These are phyloP conservation scores for Spergularia azorica DNA, from an alignment of 179 eudicot species.

Conservation along the genomic window DNA sequence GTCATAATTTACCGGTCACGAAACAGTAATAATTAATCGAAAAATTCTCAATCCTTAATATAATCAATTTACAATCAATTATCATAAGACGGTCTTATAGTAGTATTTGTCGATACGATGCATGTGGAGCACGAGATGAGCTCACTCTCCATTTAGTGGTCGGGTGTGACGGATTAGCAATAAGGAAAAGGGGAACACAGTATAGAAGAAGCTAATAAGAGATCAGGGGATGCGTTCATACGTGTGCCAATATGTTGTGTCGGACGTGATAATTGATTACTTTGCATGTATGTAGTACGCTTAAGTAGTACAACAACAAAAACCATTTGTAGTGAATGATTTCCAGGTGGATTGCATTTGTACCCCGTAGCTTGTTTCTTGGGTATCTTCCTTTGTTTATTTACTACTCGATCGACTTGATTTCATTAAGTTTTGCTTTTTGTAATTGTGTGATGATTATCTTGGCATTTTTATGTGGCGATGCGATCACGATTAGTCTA, in stretches of 20 bases:
- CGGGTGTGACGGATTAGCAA: neutral
- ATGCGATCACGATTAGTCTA: conserved; percentile 14
- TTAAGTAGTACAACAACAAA: neutral
- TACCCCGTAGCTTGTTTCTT: neutral
- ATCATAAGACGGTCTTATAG: too few relatives aligned
- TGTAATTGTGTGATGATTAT: too few relatives aligned
- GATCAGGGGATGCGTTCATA: conserved; percentile 8
- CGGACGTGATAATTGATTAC: conserved; percentile 8
- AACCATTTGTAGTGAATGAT: neutral
- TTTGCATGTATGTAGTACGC: neutral
- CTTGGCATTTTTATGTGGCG: conserved; percentile 15
- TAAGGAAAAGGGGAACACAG: neutral
- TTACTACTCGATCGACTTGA: too few relatives aligned
- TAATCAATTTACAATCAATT: too few relatives aligned
- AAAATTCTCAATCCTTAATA: too few relatives aligned
- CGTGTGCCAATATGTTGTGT: conserved; percentile 21
- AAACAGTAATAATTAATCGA: too few relatives aligned
- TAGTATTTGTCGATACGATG: neutral
- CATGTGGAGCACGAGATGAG: neutral
- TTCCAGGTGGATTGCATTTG: conserved; percentile 19
- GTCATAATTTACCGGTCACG: neutral
- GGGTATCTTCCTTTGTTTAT: conserved; percentile 3
- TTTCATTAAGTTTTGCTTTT: neutral
- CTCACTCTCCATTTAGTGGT: neutral
- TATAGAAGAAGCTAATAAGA: neutral